Evolutionary conservation across 1,284 basidiomycete species (phyloP).

Genomic region (Mycosarcoma mackinlayi): DNA sequence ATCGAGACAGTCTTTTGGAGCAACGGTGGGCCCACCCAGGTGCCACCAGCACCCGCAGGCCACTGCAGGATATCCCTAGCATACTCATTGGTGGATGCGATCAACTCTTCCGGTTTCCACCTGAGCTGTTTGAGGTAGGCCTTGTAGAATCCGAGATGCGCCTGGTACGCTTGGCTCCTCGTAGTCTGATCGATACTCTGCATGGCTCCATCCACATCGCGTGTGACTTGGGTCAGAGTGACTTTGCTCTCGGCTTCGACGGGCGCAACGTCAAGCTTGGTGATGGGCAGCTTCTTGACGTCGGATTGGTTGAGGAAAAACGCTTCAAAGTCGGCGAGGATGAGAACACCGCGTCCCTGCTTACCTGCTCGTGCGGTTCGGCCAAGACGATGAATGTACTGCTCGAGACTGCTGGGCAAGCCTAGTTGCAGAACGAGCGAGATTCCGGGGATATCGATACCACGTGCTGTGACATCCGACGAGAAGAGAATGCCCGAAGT

Average conservation of each 20-base stretch:
- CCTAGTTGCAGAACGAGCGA: slow-evolving; percentile 75
- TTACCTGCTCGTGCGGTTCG: slow-evolving; percentile 72
- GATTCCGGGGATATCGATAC: slow-evolving; percentile 72
- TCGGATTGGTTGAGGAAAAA: slow-evolving; percentile 72
- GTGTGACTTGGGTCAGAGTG: slow-evolving; percentile 1
- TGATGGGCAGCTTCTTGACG: slow-evolving; percentile 70
- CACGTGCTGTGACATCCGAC: slow-evolving; percentile 89
- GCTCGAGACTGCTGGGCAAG: slow-evolving; percentile 50
- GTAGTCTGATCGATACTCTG: slow-evolving; percentile 27
- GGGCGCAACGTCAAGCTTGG: slow-evolving; percentile 22
- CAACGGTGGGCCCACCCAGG: slow-evolving; percentile 69
- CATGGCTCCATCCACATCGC: slow-evolving; percentile 60
- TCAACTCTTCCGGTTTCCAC: slow-evolving; percentile 71
- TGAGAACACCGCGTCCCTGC: slow-evolving; percentile 73
- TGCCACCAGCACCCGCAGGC: slow-evolving; percentile 40
- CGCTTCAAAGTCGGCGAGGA: slow-evolving; percentile 74
- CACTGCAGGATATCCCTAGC: slow-evolving; percentile 35
- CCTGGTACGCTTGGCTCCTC: slow-evolving; percentile 72
- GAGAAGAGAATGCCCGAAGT: slow-evolving; percentile 78
- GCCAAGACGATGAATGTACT: slow-evolving; percentile 70
- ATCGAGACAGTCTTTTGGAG: slow-evolving; percentile 74
- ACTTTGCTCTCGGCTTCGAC: slow-evolving; percentile 23
- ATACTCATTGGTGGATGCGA: slow-evolving; percentile 71
- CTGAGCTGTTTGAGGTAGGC: slow-evolving; percentile 69
- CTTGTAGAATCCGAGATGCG: slow-evolving; percentile 75